Evolutionary conservation across 805 yeast species (phyloP).

Genomic region (Nakazawaea ishiwadae): DNA sequence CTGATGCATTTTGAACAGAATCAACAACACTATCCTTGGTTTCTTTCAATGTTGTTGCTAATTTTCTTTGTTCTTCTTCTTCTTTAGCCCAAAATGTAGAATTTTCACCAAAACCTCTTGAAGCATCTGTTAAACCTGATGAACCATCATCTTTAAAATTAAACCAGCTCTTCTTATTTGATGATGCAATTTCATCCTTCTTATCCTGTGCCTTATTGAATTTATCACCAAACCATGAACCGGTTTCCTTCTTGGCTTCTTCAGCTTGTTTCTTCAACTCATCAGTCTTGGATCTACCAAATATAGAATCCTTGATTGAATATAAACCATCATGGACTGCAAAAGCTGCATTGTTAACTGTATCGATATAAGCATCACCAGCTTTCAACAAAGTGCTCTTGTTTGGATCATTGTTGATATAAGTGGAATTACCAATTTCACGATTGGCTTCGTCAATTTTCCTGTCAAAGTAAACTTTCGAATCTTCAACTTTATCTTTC

Average conservation of each 20-base stretch:
- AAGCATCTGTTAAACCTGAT: constrained; percentile 1
- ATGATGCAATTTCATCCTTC: background rate
- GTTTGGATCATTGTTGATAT: background rate
- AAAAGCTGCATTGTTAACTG: constrained; percentile 7
- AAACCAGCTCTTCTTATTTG: constrained; percentile 7
- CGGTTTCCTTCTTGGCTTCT: constrained; percentile 6
- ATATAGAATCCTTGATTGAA: constrained; percentile 4
- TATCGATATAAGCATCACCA: constrained; percentile 11
- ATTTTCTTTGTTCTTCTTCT: constrained; percentile 1
- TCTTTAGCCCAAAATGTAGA: constrained; percentile 13
- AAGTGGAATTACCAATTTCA: background rate
- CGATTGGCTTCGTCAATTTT: constrained; percentile 6
- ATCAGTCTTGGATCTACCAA: background rate
- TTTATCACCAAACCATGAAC: constrained; percentile 1
- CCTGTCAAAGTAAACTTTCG: constrained; percentile 1
- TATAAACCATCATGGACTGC: constrained; percentile 9
- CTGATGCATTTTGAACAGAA: constrained; percentile 1
- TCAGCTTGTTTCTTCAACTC: background rate
- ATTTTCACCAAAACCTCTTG: constrained; percentile 11
- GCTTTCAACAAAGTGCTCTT: constrained; percentile 6
- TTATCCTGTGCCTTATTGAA: background rate
- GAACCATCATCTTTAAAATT: constrained; percentile 1
- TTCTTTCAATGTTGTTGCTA: background rate
- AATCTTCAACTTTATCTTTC: background rate
- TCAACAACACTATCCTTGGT: constrained; percentile 8